Base-by-base conservation (phyloP, 2,329 filamentous ascomycete genomes). In the Pseudogymnoascus sp. region DNA sequence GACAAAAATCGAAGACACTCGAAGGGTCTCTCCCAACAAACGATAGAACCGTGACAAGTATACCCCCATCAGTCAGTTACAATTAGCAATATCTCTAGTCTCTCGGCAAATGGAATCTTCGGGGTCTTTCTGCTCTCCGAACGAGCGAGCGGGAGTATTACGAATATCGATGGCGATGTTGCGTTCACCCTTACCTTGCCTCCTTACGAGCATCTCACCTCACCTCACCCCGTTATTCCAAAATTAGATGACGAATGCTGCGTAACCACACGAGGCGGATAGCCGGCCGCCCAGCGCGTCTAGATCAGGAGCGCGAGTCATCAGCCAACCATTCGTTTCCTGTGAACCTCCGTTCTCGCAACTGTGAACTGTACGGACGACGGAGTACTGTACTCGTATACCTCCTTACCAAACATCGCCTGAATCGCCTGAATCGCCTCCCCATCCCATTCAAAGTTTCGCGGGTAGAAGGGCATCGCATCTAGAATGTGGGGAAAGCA, bases 161-260 rank as follows among this genome's bases (percentile, higher is more conserved):
- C 25, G 50, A 56, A 12, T 56, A 56, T 16, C 5, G 18, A 46
- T 25, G 42, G 42, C 14, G 28, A 31, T 31, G 28, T 31, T 31
- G 21, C 7, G 11, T 31, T 31, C 28, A 31, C 28, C 28, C 25
- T 28, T 28, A 28, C 28, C 28, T 31, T 18, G 3, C 46, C 11
- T 31, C 18, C 12, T 21, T 21, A 21, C 21, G n/a, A 21, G 21
- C 25, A 34, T 11, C 11, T 18, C 50, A 5, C 28, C 1, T 28
- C 28, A 31, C 8, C 28, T 31, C 28, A 31, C 28, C 7, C 14
- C 50, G 34, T 34, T 16, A 31, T 34, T 34, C 50, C 50, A 34
- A 56, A 56, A 34, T 56, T 56, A 56, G 50, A 56, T 56, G 50
- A 56, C 50, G 50, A 56, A 34, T 14, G 50, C 28, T 56, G 50